Evolutionary conservation across 1,139 yeast species (phyloP).

Genomic region (Yamadazyma atlantica): DNA sequence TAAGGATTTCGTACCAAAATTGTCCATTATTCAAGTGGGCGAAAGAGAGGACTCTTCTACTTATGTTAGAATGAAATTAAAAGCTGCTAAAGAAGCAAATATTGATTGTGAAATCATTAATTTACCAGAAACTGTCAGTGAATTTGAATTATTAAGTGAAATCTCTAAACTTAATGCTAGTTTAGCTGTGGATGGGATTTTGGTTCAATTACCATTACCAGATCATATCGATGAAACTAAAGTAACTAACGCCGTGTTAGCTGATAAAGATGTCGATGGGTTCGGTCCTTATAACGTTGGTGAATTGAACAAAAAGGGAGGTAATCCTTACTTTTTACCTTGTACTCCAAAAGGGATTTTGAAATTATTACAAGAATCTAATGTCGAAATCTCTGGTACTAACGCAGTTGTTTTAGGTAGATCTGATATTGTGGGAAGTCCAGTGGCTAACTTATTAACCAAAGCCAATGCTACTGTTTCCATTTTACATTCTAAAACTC

Average conservation of each 20-base stretch:
- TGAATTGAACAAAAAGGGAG: constrained; percentile 86
- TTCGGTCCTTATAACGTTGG: constrained; percentile 90
- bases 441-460: constrained; percentile 80
- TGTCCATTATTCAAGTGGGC: constrained; percentile 90
- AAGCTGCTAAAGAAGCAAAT: constrained; percentile 85
- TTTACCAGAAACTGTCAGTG: constrained; percentile 60
- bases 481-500: constrained; percentile 74
- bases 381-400: constrained; percentile 68
- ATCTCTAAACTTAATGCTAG: constrained; percentile 68
- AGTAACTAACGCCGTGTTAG: constrained; percentile 73
- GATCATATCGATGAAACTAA: constrained; percentile 73
- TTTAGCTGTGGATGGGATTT: constrained; percentile 75
- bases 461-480: constrained; percentile 86
- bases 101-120: constrained; percentile 69
- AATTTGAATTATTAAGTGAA: constrained; percentile 57
- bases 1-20: constrained; percentile 68
- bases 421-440: constrained; percentile 95
- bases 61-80: constrained; percentile 92
- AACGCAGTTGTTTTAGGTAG: constrained; percentile 95
- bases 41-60: constrained; percentile 86
- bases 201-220: constrained; percentile 92
- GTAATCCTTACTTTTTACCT: constrained; percentile 82
- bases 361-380: constrained; percentile 64
- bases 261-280: constrained; percentile 93
- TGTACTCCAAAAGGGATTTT: constrained; percentile 97